Evolutionary conservation across 257 asterid species (phyloP).

Genomic region (Asclepias syriaca): DNA sequence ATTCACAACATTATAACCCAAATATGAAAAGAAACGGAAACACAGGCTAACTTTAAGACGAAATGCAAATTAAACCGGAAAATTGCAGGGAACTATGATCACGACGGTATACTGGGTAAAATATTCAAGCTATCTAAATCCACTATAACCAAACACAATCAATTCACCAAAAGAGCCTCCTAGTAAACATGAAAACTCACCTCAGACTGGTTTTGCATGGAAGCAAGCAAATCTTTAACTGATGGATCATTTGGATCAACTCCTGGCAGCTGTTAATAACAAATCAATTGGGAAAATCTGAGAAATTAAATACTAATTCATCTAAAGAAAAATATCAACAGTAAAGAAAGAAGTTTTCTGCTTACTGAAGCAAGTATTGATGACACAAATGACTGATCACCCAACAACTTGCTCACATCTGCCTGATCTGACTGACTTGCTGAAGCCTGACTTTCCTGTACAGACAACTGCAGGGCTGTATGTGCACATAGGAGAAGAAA

Average conservation of each 20-base stretch:
- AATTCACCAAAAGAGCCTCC: too few species aligned
- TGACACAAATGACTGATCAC: slow-evolving; percentile 73
- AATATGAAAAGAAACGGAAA: too few species aligned
- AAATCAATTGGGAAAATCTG: slow-evolving; percentile 1
- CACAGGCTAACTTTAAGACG: too few species aligned
- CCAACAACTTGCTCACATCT: slow-evolving; percentile 69
- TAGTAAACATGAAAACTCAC: slow-evolving; percentile 35
- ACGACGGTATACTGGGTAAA: too few species aligned
- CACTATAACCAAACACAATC: too few species aligned
- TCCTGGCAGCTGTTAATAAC: slow-evolving; percentile 83
- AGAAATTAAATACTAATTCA: not conserved
- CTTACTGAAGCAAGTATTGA: slow-evolving; percentile 84
- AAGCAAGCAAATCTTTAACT: slow-evolving; percentile 83
- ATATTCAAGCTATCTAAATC: too few species aligned
- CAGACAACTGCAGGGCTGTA: slow-evolving; percentile 94
- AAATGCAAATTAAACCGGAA: too few species aligned
- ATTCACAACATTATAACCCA: too few species aligned
- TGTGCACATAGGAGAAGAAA: slow-evolving; percentile 12
- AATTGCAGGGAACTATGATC: too few species aligned
- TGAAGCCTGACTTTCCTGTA: slow-evolving; percentile 64
- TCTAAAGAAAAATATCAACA: not conserved
- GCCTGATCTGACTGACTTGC: slow-evolving; percentile 34
- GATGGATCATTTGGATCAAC: slow-evolving; percentile 96
- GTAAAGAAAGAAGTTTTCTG: not conserved
- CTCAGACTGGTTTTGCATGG: slow-evolving; percentile 89